Evolutionary conservation across 225 moss, liverwort and hornwort genomes (phyloP), one percentile per base, ranked within the genome.

Genomic region (Pseudoscleropodium purum): DNA sequence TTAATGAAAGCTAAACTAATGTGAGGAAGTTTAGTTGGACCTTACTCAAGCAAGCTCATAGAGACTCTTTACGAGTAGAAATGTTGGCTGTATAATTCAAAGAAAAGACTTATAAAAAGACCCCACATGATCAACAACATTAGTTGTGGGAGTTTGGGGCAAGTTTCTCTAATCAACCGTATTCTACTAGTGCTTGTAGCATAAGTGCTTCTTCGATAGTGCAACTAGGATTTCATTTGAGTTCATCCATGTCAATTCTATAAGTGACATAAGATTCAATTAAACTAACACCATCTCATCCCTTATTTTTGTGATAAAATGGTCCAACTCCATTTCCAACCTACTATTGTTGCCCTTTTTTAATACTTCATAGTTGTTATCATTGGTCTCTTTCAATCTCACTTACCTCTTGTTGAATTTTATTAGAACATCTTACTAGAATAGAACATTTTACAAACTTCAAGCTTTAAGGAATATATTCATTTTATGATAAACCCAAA

Each of bases 51-150:
- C 19, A 60, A 80, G 41, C 5, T 39, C 7, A 39, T 6, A 37
- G 2, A 37, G 10, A 79, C 7, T 57, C 26, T n/a, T 10, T 4
- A 17, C 26, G 2, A 19, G 18, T 29, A 60, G 41, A 41, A 80
- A 39, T 29, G 5, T 60, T 60, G 29, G 0, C 5, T 0, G 0
- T 3, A 0, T 18, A 17, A 2, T n/a, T 12, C 3, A 39, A 80
- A 39, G 29, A 39, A 29, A 80, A 39, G 60, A 80, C 1, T 26
- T 17, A 56, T 6, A 1, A 57, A 26, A 79, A 57, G n/a, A 57
- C 4, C 26, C 1, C 7, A 39, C 39, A 18, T 27, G 3, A 7
- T 39, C 2, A 79, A 57, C 10, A 79, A n/a, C 27, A 56, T 79
- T n/a, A 79, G 5, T n/a, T 57, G 57, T 11, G 3, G 11, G 18